Percentiles rank a stretch among this genome's conserved stretches.
phyloP scores from a whole-genome alignment of 345 rosid species.

The Pistacia atlantica region DNA sequence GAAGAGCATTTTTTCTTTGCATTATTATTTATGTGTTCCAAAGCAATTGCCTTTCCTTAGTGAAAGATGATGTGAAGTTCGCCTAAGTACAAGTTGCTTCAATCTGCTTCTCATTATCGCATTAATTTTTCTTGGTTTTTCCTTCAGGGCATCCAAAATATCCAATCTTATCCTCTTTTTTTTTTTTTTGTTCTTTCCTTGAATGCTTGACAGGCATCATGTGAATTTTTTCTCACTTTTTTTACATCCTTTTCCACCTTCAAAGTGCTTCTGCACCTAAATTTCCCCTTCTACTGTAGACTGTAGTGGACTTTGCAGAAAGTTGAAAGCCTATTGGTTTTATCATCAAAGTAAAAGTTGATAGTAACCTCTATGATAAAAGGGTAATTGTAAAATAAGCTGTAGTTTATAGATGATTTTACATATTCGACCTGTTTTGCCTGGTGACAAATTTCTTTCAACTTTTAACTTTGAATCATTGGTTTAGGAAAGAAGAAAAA shows the following conservation, averaged over 20 bases:
- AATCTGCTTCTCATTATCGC: background rate
- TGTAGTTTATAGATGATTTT: background rate
- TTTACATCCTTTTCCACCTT: background rate
- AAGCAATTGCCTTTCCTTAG: slow-evolving; percentile 20
- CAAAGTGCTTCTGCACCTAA: background rate
- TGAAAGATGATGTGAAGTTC: slow-evolving; percentile 29
- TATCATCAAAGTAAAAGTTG: too few species aligned
- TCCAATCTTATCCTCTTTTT: background rate
- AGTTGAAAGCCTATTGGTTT: background rate
- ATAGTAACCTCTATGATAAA: too few species aligned
- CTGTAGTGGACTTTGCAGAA: background rate
- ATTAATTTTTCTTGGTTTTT: background rate
- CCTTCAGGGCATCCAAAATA: slow-evolving; percentile 14
- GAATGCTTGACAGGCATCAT: slow-evolving; percentile 28
- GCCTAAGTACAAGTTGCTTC: slow-evolving; percentile 17
- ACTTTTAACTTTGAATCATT: too few species aligned
- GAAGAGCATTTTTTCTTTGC: background rate
- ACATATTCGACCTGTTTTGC: too few species aligned
- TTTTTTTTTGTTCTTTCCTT: background rate
- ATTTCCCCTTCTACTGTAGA: background rate
- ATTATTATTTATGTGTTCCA: background rate
- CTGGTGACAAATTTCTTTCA: too few species aligned
- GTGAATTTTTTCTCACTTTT: slow-evolving; percentile 23
- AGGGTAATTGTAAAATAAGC: too few species aligned
- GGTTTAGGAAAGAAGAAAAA: background rate